Evolutionary conservation across 2,329 filamentous ascomycete genomes (phyloP), one percentile per base, ranked within the genome.

Genomic region (Fonsecaea pedrosoi): DNA sequence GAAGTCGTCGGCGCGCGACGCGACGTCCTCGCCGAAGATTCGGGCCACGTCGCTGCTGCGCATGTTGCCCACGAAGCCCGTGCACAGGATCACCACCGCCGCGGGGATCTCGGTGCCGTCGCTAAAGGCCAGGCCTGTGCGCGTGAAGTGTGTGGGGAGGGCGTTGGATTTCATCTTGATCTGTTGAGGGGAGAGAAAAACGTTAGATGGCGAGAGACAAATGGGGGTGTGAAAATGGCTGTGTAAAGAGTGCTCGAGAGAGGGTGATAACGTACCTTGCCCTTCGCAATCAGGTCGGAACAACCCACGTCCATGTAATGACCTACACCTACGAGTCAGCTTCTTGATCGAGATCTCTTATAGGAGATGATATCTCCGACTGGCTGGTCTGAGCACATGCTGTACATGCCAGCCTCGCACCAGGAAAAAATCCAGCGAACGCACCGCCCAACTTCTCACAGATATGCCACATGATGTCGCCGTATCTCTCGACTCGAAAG

Each of bases 281-380:
- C 79, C 5, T 80, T 74, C 9, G 78, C 73, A 48, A 84, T 82
- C 58, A 80, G 75, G 34, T 75, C 74, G 0, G 76, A 80, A 2
- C 76, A 77, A 0, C 82, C 82, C 30, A 82, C 78, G 64, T 84
- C 82, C 57, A 84, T 78, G 67, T 83, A 83, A 70, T 84, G 81
- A 0, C 82, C 59, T 61, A 35, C 12, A 25, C 25, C 18, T 12
- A 9, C 34, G 5, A 34, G 45, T 61, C 25, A 61, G 59, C 59
- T 40, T 18, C 4, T 9, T 4, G 18, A 25, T 25, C 25, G 25
- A 25, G 15, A 10, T 37, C 12, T 25, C 25, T 50, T 8, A n/a
- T 10, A n/a, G n/a, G 21, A 8, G 5, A 12, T 10, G 1, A 3
- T 13, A 21, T 50, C 45, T 25, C 18, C 25, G 2, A 3, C 25